Conservation (phyloP, 306 rosid genomes). For the Cucumis melo region DNA sequence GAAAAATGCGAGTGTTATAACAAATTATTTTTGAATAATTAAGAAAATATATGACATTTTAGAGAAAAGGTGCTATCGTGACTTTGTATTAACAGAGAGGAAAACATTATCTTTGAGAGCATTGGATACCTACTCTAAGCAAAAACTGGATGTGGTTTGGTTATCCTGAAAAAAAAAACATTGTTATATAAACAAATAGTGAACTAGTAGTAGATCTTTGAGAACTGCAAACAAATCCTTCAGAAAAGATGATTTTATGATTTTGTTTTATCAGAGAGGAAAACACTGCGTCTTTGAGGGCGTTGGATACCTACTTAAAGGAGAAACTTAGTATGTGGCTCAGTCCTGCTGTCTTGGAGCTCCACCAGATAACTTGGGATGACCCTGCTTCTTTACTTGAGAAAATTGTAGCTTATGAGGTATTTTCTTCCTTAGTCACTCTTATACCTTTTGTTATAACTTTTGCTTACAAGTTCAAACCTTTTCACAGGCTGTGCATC, state of each 20-base stretch:
- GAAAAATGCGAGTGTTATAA: background rate
- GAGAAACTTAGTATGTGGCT: conserved; percentile 85
- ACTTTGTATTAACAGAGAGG: conserved; percentile 38
- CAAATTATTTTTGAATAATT: background rate
- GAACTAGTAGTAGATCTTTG: background rate
- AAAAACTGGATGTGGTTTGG: conserved; percentile 79
- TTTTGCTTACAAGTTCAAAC: conserved; percentile 4
- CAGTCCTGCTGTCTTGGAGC: conserved; percentile 94
- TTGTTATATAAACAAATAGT: background rate
- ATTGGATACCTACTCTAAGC: conserved; percentile 72
- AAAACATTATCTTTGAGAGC: conserved; percentile 63
- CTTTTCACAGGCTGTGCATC: conserved; percentile 80
- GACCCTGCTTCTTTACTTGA: conserved; percentile 95
- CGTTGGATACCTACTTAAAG: conserved; percentile 74
- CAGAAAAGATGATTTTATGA: conserved; percentile 1
- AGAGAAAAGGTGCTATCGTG: background rate
- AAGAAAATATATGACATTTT: background rate
- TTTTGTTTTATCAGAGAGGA: conserved; percentile 44
- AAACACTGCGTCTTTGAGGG: conserved; percentile 61
- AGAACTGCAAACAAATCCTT: background rate
- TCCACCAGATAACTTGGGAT: conserved; percentile 95
- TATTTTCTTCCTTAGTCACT: conserved; percentile 18
- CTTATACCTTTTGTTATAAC: background rate
- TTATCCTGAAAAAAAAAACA: conserved; percentile 34
- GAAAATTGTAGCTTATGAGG: conserved; percentile 96